phyloP scores from a whole-genome alignment of 2,329 filamentous ascomycete species.

The Talaromyces sp. region DNA sequence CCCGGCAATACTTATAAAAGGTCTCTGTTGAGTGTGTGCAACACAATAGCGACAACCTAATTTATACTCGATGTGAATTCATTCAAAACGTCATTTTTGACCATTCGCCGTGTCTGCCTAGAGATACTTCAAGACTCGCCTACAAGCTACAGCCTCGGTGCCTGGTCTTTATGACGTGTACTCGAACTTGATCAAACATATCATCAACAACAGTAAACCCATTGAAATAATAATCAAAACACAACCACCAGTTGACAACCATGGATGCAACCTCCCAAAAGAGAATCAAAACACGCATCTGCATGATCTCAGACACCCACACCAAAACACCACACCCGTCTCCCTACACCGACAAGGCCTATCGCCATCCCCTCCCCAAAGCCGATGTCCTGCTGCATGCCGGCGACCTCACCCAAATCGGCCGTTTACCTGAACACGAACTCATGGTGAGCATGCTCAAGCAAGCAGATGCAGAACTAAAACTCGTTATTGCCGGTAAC shows the following conservation, averaged over 20 bases:
- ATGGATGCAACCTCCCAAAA: background rate
- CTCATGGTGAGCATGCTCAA: conserved; percentile 45
- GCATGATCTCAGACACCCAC: conserved; percentile 43
- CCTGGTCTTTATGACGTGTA: background rate
- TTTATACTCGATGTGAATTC: too few relatives aligned
- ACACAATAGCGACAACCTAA: too few relatives aligned
- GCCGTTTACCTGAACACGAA: conserved; percentile 45
- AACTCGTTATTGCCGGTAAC: conserved; percentile 61
- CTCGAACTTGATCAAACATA: background rate
- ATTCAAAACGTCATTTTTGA: background rate
- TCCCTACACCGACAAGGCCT: conserved; percentile 21
- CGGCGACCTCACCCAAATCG: conserved; percentile 55
- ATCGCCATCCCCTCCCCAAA: conserved; percentile 43
- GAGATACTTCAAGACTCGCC: background rate
- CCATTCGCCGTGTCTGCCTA: background rate
- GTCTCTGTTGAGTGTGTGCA: too few relatives aligned
- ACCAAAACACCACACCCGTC: conserved; percentile 22
- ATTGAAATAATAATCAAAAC: background rate
- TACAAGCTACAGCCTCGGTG: too few relatives aligned
- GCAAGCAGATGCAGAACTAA: conserved; percentile 50
- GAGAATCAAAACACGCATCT: conserved; percentile 35
- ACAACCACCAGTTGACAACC: too few relatives aligned
- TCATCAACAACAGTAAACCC: background rate
- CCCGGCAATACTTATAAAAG: too few relatives aligned
- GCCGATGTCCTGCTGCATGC: conserved; percentile 55